Evolutionary conservation across 2,329 filamentous ascomycete species (phyloP), one percentile per base, ranked within the genome.

Genomic region (Aspergillus fischeri): DNA sequence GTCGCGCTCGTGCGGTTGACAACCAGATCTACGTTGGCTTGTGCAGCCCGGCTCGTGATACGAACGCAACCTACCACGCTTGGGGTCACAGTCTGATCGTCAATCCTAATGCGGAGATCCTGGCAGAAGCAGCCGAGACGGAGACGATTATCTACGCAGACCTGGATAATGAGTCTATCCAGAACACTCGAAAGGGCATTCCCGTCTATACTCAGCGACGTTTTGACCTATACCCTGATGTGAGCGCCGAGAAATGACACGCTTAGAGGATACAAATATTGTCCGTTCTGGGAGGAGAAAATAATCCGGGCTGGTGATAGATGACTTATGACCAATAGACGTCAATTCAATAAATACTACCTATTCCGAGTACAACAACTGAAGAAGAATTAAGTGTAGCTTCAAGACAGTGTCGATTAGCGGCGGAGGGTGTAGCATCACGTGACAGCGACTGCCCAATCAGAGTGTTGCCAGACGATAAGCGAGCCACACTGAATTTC

Each of bases 171-270:
- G 84, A 82, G 10, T 83, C 81, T 67, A 90, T 97, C 65, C 84
- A 86, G 55, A 86, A 90, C 75, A 85, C 87, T 49, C 84, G 93
- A 72, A 91, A 84, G 73, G 88, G 88, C 5, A 96, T 99, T 64
- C 94, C 94, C 2, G 80, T 97, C 53, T 86, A 87, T 67, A 83
- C 82, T 20, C 94, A 99, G 81, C 83, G 94, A 67, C 81, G 94
- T 64, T 99, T 96, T 72, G 94, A 99, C 74, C 89, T 99, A 21
- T 99, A 99, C 74, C 89, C 91, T 0, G 92, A 99, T 79, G 86
- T 99, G 32, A 92, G 86, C 67, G 75, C 83, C 67, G 87, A 60
- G 28, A 55, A 65, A 35, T 61, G 59, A 52, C 60, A 62, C 24
- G 17, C 10, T 32, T 54, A 80, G 6, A 73, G 65, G 29, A 76